Evolutionary conservation across 2,329 filamentous ascomycete genomes (phyloP).

Genomic region (Xylaria sp.): DNA sequence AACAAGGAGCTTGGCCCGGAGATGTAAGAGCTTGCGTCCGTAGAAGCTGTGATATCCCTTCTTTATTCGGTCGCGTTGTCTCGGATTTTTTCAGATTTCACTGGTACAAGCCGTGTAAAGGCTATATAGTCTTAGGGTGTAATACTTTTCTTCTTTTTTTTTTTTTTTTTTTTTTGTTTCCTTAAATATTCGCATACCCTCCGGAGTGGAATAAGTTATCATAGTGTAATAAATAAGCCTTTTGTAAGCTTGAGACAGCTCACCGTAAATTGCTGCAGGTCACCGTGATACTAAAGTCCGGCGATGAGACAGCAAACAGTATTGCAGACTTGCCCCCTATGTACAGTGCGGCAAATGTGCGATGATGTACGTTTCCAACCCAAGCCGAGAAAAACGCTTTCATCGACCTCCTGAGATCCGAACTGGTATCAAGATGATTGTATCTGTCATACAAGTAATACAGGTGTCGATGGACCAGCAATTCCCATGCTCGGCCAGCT

Average conservation of each 20-base stretch:
- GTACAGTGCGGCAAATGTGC: constrained; percentile 1
- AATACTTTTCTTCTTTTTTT: not conserved
- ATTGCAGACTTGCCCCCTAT: constrained; percentile 4
- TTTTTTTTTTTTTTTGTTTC: not conserved
- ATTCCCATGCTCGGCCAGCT: constrained; percentile 1
- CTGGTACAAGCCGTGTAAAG: not conserved
- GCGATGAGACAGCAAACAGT: not conserved
- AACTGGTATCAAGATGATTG: constrained; percentile 7
- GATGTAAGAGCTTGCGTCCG: not conserved
- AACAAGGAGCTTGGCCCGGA: not conserved
- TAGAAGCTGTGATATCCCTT: not conserved
- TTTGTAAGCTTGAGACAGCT: not conserved
- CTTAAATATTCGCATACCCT: not conserved
- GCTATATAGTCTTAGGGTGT: not conserved
- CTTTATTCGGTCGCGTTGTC: not conserved
- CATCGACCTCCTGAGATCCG: not conserved
- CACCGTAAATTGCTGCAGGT: not conserved
- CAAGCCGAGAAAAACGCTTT: not conserved
- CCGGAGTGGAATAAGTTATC: not conserved
- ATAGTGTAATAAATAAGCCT: not conserved
- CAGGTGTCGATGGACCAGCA: constrained; percentile 12
- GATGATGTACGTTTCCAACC: not conserved
- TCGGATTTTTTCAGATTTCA: not conserved
- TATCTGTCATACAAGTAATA: constrained; percentile 24
- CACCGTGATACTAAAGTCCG: not conserved